Base-by-base conservation (phyloP, 2,329 filamentous ascomycete genomes). In the Falciphora oryzae region DNA sequence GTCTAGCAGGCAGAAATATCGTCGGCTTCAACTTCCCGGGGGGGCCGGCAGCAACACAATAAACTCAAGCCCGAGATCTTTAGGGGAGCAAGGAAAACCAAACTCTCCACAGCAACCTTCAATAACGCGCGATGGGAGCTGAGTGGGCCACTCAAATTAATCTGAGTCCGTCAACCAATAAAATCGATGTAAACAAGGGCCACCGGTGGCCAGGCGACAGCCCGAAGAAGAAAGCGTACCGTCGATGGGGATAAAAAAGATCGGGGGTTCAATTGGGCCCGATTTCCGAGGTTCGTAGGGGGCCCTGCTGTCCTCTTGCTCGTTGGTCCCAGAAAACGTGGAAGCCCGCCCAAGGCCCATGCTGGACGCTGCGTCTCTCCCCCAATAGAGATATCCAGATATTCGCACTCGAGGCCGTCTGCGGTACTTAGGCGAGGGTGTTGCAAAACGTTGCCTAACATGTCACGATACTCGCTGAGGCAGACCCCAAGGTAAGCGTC, bases 401-500 rank as follows among this genome's bases (percentile, higher is more conserved):
- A 44, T 44, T 44, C 14, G 16, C 38, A 44, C 38, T 16, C 16
- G 14, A 18, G 38, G 4, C 38, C 4, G 38, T 57, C 56, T 27
- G 56, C 11, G 8, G n/a, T 27, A 16, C 38, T 6, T 3, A 44
- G 38, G 38, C 14, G 44, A 53, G 8, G 18, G 8, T n/a, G 16
- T 53, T 53, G 44, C 44, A 31, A 27, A 28, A 58, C 25, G 57
- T 58, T 58, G 57, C 57, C 57, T 10, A 53, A 22, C 18, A 53
- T 53, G 44, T 62, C 61, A 3, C 25, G 73, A 68, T 75, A 75
- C 60, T 75, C 73, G 11, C 65, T 75, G 27, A 67, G 73, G 61
- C 72, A 74, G 64, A 75, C 73, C 56, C 73, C 73, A 3, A 72
- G 71, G 73, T 74, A 66, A 68, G 73, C 65, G 11, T 25, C 38